phyloP scores from a whole-genome alignment of 2,329 filamentous ascomycete genomes.

The Aspergillus sergii region DNA sequence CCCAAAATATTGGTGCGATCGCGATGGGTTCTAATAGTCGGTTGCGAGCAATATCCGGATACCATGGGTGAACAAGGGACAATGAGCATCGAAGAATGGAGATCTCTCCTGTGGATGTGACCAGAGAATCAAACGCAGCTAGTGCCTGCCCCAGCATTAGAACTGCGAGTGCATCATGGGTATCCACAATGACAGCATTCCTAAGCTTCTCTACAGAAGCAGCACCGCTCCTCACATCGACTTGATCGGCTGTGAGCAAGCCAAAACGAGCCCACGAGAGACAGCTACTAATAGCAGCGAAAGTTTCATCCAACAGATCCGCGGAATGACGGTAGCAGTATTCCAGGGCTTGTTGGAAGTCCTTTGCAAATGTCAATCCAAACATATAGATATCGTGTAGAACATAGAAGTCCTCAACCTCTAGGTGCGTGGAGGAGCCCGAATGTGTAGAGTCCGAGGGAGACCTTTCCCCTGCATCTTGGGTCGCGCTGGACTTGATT shows the following conservation, averaged over 20 bases:
- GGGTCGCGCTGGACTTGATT: neutral
- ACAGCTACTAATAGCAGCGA: neutral
- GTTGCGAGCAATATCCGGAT: neutral
- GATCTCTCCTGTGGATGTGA: neutral
- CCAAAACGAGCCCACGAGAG: neutral
- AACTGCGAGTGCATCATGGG: neutral
- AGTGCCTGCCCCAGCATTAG: neutral
- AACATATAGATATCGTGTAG: neutral
- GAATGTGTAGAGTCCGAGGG: neutral
- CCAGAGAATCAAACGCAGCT: neutral
- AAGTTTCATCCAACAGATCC: neutral
- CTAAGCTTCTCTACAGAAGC: neutral
- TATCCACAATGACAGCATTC: neutral
- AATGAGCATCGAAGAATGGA: neutral
- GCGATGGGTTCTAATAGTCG: neutral
- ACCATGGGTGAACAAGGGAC: neutral
- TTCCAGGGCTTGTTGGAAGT: neutral
- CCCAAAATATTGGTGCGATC: neutral
- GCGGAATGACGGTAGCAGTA: neutral
- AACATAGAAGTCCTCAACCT: neutral
- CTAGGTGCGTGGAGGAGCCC: neutral
- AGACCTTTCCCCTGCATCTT: neutral
- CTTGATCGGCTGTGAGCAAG: neutral
- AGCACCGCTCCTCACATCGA: neutral
- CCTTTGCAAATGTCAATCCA: neutral